These are phyloP conservation scores for Wickerhamomyces sp. DNA, from an alignment of 1,139 yeast species.

Conservation along the genomic window DNA sequence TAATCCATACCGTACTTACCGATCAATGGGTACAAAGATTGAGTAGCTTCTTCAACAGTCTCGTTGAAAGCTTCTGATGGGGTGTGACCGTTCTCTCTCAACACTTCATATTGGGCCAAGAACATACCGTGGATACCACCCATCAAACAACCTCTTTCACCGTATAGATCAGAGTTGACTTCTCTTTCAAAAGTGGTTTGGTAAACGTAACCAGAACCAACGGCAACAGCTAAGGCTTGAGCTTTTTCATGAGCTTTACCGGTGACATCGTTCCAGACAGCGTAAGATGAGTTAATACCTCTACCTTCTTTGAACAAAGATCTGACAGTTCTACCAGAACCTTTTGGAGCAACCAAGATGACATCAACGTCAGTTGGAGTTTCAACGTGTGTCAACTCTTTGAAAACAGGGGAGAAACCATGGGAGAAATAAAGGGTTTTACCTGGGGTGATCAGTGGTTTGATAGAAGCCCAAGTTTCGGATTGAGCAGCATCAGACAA, in stretches of 20 bases:
- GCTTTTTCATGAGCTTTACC: conserved; percentile 99
- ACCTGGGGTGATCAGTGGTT: conserved; percentile 92
- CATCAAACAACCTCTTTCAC: conserved; percentile 99
- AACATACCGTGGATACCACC: conserved; percentile 99
- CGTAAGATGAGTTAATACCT: conserved; percentile 99
- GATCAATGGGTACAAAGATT: conserved; percentile 96
- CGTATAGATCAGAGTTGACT: conserved; percentile 98
- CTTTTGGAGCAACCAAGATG: conserved; percentile 99
- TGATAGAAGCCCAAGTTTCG: conserved; percentile 86
- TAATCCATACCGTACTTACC: conserved; percentile 99
- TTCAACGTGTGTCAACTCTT: conserved; percentile 92
- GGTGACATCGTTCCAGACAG: conserved; percentile 98
- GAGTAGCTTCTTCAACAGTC: conserved; percentile 99
- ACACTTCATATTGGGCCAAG: conserved; percentile 99
- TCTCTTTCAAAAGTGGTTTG: conserved; percentile 99
- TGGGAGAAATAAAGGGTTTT: conserved; percentile 98
- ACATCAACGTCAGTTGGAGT: conserved; percentile 95
- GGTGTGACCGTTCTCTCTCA: conserved; percentile 99
- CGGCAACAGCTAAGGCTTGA: conserved; percentile 96
- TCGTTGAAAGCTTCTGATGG: conserved; percentile 99
- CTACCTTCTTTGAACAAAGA: conserved; percentile 99
- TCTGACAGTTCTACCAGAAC: conserved; percentile 99
- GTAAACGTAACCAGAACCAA: conserved; percentile 99
- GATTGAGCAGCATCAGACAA: conserved; percentile 99
- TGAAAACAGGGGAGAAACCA: conserved; percentile 99